Evolutionary conservation across 371 early-diverging fungal species (phyloP).

Genomic region (Mucor indicus): DNA sequence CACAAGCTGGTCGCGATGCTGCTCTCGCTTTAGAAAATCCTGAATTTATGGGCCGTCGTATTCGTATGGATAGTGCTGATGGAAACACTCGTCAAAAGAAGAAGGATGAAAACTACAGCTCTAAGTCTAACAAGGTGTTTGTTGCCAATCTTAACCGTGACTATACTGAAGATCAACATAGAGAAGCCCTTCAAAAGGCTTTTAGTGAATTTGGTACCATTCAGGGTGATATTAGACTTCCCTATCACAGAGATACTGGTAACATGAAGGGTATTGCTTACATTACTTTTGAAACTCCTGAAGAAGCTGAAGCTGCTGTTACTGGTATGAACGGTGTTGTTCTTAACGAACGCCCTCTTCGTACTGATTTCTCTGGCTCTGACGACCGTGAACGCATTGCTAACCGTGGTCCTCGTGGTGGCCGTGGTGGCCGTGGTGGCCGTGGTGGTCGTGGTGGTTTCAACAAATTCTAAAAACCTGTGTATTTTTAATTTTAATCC

Average conservation of each 20-base stretch:
- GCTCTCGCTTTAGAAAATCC: slow-evolving; percentile 59
- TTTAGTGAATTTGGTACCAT: slow-evolving; percentile 87
- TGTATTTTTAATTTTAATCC: too few species aligned
- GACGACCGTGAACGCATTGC: slow-evolving; percentile 38
- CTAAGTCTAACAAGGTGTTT: slow-evolving; percentile 72
- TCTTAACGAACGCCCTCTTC: slow-evolving; percentile 66
- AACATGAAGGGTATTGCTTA: too few species aligned
- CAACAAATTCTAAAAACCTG: too few species aligned
- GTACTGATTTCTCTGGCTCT: slow-evolving; percentile 55
- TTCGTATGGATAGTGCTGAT: slow-evolving; percentile 49
- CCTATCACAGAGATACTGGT: too few species aligned
- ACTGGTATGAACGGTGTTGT: slow-evolving; percentile 66
- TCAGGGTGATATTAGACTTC: too few species aligned
- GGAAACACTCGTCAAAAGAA: slow-evolving; percentile 18
- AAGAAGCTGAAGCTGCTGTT: too few species aligned
- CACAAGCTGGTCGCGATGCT: slow-evolving; percentile 55
- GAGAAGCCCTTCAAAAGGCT: slow-evolving; percentile 73
- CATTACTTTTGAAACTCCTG: too few species aligned
- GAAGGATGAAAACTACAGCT: slow-evolving; percentile 32
- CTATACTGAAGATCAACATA: slow-evolving; percentile 88
- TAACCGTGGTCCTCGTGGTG: slow-evolving; percentile 10
- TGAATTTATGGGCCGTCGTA: slow-evolving; percentile 61
- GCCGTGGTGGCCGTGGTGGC: slow-evolving; percentile 14
- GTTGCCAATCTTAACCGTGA: slow-evolving; percentile 91
- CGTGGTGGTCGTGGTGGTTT: slow-evolving; percentile 15